Evolutionary conservation across 2,329 filamentous ascomycete genomes (phyloP), one percentile per base, ranked within the genome.

Genomic region (Boeremia exigua): DNA sequence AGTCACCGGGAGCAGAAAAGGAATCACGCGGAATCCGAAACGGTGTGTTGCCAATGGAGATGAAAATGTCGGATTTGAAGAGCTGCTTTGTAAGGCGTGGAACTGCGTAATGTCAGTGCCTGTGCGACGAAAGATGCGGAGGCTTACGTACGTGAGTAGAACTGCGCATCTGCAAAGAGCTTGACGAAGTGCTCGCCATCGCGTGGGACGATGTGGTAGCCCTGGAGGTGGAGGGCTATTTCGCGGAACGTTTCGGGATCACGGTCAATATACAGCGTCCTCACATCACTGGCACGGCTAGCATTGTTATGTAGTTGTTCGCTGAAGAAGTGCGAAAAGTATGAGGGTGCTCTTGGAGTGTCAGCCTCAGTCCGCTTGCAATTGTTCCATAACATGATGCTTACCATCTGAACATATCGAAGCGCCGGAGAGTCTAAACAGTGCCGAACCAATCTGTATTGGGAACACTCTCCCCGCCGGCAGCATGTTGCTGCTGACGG

Each of bases 241-340:
- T 97, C 92, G 68, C 83, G 84, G 74, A 98, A 98, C 0, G 92
- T 97, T 12, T 82, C 82, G 0, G 94, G 93, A 75, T 98, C 94
- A 58, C 94, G 89, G 75, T 98, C 94, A 69, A 98, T 97, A 77
- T 97, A 97, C 6, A 98, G 82, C 0, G 94, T 96, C 63, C 89
- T 87, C 55, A 96, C 77, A 48, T 78, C 80, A 37, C 77, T 76
- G 51, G 86, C 82, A 55, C 84, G 84, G 52, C 83, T 82, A 56
- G 86, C 83, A 44, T 84, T 88, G 63, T 81, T 78, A 54, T 85
- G 83, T 36, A 97, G 77, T 77, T 97, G 93, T 67, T 91, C 90
- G 65, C 88, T 83, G 76, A 98, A 98, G 79, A 95, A 97, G 66
- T 92, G 89, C 17, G 94, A 96, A 78, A 98, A 97, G 76, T 97